Conservation (phyloP, 257 asterid species). For the Voacanga thouarsii region DNA sequence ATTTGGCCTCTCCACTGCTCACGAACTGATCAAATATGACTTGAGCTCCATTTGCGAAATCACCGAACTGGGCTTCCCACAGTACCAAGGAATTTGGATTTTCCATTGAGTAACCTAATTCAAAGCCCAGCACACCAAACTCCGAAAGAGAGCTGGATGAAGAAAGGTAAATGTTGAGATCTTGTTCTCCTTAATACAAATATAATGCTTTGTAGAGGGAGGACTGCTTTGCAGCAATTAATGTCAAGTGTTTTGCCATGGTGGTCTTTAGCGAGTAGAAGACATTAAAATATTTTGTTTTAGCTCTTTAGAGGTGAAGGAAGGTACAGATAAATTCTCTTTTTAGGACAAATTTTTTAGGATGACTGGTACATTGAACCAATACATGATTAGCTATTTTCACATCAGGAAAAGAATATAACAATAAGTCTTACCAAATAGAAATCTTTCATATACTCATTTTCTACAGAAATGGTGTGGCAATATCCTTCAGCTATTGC, state of each 20-base stretch:
- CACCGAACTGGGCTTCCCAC: conserved; percentile 99
- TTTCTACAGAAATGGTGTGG: not conserved
- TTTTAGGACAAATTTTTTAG: not conserved
- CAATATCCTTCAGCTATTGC: not conserved
- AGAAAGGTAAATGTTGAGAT: conserved; percentile 6
- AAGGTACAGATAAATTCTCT: not conserved
- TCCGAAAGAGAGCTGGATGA: conserved; percentile 83
- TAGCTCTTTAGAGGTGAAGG: not conserved
- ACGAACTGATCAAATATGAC: conserved; percentile 91
- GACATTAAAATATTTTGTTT: not conserved
- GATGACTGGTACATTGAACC: not conserved
- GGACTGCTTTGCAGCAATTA: not conserved
- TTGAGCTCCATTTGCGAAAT: conserved; percentile 90
- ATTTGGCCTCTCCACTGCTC: conserved; percentile 96
- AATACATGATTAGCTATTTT: not conserved
- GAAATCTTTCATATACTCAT: not conserved
- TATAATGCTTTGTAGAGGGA: not conserved
- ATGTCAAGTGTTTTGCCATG: not conserved
- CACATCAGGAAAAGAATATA: not conserved
- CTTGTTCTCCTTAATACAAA: not conserved
- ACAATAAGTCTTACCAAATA: not conserved
- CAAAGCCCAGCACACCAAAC: conserved; percentile 92
- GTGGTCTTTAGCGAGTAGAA: not conserved
- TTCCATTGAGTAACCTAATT: conserved; percentile 95
- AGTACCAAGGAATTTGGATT: conserved; percentile 87